Evolutionary conservation across 1,284 basidiomycete genomes (phyloP), one percentile per base, ranked within the genome.

Genomic region (Ganoderma multipileum): DNA sequence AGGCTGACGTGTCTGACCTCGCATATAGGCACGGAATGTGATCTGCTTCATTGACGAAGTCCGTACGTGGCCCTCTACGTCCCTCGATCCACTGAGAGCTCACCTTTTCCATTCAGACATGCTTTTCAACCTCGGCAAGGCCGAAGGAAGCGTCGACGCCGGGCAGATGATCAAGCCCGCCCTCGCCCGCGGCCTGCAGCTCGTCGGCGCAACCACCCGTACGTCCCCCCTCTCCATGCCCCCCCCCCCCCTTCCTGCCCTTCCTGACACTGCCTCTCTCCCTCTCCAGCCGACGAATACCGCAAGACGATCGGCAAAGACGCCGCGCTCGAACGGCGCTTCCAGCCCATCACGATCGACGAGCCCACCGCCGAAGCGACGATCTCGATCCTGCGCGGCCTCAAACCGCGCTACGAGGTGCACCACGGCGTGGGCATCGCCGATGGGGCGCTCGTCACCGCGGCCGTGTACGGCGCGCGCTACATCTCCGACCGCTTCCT

Each of bases 21-120:
- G 30, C 16, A 18, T 55, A 18, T 20, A 55, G 52, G 85, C 85
- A 7, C 87, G 90, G n/a, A 86, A 89, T 68, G 88, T 91, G 3
- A 96, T 96, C 57, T 92, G 92, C 76, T 97, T 97, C 79, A 95
- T 97, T 68, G 95, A 97, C 76, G 96, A 97, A 87, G 89, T 97
- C 61, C 95, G 91, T 92, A 73, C 81, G 90, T 89, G 14, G 47
- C 7, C 44, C 3, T 39, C 4, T 2, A 39, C 63, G 20, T 52
- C 50, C n/a, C 3, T 26, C 30, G 36, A 33, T 38, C 60, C 36
- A 47, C 50, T 14, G 68, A 55, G 33, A 52, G 50, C 9, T 65
- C 12, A 4, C 20, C 16, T 18, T 44, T 39, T 16, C 2, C 62
- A 14, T 68, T 11, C 52, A 92, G 91, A 94, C 71, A 92, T 87